Base-by-base conservation (phyloP, 2,329 filamentous ascomycete species). In the Hypomyces perniciosus region DNA sequence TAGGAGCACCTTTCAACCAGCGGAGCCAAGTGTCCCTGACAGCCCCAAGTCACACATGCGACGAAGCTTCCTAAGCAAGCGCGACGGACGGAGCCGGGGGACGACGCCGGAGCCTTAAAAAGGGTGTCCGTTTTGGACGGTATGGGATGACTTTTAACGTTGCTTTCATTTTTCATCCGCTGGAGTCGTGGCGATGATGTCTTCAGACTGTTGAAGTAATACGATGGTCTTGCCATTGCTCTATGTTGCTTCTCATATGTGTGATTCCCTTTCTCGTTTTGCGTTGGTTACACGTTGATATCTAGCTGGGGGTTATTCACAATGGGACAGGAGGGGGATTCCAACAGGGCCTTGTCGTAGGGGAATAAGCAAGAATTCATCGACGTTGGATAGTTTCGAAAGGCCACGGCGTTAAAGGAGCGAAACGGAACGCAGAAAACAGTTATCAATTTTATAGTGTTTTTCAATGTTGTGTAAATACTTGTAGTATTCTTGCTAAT, bases 1-100 rank as follows among this genome's bases (percentile, higher is more conserved):
- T 43, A 86, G 83, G 72, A 93, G 86, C 64, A 81, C 74, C 48
- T 96, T 95, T 62, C 72, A 73, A 28, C 69, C 69, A 7, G 70
- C 74, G 1, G 84, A 82, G 48, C 57, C 65, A 31, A 68, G 61
- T 28, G 68, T 57, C 54, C 68, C 72, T 1, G 72, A 74, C 33
- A 79, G 74, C 57, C 77, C 78, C 13, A 74, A 70, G 54, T 62
- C 71, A 3, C 63, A 68, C 28, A 61, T 79, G 46, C 72, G 80
- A 45, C 73, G 76, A 54, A 79, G 77, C 62, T 78, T 83, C 61
- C 61, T 83, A 56, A 71, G 73, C 60, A 82, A 81, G 68, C 70
- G 75, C 48, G 75, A 77, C 26, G 57, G 64, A 31, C 66, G 70
- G 37, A 52, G 74, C 58, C 69, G 78, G 43, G 78, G 83, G 52